Base-by-base conservation (phyloP, 257 asterid species). In the Lycium barbarum region DNA sequence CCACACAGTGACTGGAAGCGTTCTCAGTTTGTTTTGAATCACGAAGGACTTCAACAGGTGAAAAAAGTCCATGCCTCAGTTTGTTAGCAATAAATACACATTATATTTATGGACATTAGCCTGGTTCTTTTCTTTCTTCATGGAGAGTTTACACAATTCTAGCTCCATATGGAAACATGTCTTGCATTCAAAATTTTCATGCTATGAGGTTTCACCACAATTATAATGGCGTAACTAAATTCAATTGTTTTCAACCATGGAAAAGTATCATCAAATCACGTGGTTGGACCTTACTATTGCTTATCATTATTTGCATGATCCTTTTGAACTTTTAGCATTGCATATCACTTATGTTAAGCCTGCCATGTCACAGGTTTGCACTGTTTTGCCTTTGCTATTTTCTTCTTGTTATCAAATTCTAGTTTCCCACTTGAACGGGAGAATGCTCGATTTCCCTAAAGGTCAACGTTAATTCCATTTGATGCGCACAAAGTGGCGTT, bases 1-100 rank as follows among this genome's bases (percentile, higher is more conserved):
- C 98, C 98, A 83, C 99, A 97, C 90, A 88, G 93, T 88, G 98
- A 97, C 83, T 97, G 99, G 99, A 95, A 90, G 83, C 96, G 87
- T 83, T 88, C 97, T 83, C 93, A 93, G 67, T 95, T 97, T 90
- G 95, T 91, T 86, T 90, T 97, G 63, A 92, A 92, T 85, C 98
- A 97, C 18, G 99, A 97, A 89, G 97, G 92, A 36, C 96, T 97
- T 86, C 98, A 89, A 86, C 97, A 97, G 98, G 99, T 97, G 89
- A 53, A 20, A 36, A 36, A 36, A 20, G 10, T 68, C 65, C 49
- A 38, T 81, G 49, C 58, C 38, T 82, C 66, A 35, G 72, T 80
- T 83, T 51, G 33, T 53, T 14, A 26, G 4, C 47, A 26, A 26
- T 7, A 53, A 53, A 78, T 15, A 10, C 82, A 53, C 82, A 74